Conservation (phyloP, 1,284 basidiomycete genomes). For the Trichosporon ovoides region DNA sequence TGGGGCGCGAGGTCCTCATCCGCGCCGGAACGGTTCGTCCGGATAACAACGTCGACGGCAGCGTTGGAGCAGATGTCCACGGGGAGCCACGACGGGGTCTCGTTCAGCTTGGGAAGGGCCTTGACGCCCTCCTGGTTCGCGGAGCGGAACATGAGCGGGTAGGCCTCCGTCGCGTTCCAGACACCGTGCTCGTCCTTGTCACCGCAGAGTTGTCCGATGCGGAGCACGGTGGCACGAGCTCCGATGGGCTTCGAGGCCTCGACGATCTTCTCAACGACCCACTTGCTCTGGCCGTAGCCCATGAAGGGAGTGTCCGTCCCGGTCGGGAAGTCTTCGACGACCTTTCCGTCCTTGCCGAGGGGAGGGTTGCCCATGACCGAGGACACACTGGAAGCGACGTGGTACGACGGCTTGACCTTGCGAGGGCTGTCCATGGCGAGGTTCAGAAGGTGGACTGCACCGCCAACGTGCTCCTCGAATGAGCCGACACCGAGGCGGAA, state of each 20-base stretch:
- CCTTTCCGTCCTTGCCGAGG: constrained; percentile 15
- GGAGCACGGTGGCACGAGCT: constrained; percentile 22
- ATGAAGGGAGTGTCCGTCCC: constrained; percentile 42
- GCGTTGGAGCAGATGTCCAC: constrained; percentile 49
- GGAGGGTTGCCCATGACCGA: background rate
- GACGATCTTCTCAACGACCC: constrained; percentile 58
- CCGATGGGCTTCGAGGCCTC: constrained; percentile 28
- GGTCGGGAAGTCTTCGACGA: constrained; percentile 33
- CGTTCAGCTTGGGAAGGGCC: constrained; percentile 52
- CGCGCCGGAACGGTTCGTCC: constrained; percentile 54
- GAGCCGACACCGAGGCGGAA: constrained; percentile 50
- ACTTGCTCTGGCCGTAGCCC: constrained; percentile 60
- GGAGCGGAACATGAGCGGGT: constrained; percentile 49
- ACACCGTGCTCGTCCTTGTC: constrained; percentile 45
- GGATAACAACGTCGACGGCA: background rate
- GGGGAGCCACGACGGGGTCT: constrained; percentile 57
- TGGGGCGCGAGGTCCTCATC: constrained; percentile 50
- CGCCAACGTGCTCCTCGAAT: constrained; percentile 55
- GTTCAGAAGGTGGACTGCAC: constrained; percentile 56
- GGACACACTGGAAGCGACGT: background rate
- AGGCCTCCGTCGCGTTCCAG: constrained; percentile 61
- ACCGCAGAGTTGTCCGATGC: background rate
- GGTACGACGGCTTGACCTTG: constrained; percentile 26
- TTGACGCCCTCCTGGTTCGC: constrained; percentile 48
- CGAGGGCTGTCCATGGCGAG: constrained; percentile 53